These are phyloP conservation scores for Rhizopus arrhizus DNA, from an alignment of 371 early-diverging fungal genomes.

Conservation along the genomic window DNA sequence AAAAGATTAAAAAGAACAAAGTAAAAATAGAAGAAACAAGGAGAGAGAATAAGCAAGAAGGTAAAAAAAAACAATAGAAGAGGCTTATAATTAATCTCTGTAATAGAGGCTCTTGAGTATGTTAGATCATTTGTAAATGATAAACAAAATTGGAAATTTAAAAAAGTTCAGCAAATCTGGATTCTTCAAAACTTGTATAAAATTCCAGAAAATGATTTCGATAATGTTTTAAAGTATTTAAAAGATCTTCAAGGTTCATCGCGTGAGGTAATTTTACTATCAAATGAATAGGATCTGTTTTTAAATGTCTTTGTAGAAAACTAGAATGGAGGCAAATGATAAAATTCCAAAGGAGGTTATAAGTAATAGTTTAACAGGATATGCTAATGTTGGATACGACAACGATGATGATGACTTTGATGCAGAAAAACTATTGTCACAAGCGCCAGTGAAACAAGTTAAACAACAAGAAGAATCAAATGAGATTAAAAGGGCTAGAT, in stretches of 20 bases:
- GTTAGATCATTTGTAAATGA: slow-evolving; percentile 34
- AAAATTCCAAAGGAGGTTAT: slow-evolving; percentile 20
- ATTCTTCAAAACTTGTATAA: slow-evolving; percentile 59
- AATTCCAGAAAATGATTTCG: slow-evolving; percentile 29
- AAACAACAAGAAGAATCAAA: slow-evolving; percentile 21
- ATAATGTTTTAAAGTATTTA: slow-evolving; percentile 26
- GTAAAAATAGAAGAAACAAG: slow-evolving; percentile 21
- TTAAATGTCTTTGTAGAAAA: slow-evolving; percentile 36
- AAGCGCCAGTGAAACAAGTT: slow-evolving; percentile 14
- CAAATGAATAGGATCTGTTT: slow-evolving; percentile 26
- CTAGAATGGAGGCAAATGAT: slow-evolving; percentile 36
- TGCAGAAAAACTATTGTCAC: slow-evolving; percentile 46
- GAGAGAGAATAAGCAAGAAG: slow-evolving; percentile 26
- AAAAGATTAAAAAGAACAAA: slow-evolving; percentile 25
- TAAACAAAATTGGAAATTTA: slow-evolving; percentile 60
- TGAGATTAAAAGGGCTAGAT: slow-evolving; percentile 34
- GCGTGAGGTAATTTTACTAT: slow-evolving; percentile 23
- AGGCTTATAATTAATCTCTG: not conserved
- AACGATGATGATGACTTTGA: slow-evolving; percentile 46
- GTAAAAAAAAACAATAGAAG: slow-evolving; percentile 3
- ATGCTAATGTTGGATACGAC: slow-evolving; percentile 10
- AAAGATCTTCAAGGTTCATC: slow-evolving; percentile 35
- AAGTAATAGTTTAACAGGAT: slow-evolving; percentile 29
- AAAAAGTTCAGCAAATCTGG: slow-evolving; percentile 66
- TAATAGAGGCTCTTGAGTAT: slow-evolving; percentile 35